Base-by-base conservation (phyloP, 73 alveolate genomes). In the Loxodes magnus region DNA sequence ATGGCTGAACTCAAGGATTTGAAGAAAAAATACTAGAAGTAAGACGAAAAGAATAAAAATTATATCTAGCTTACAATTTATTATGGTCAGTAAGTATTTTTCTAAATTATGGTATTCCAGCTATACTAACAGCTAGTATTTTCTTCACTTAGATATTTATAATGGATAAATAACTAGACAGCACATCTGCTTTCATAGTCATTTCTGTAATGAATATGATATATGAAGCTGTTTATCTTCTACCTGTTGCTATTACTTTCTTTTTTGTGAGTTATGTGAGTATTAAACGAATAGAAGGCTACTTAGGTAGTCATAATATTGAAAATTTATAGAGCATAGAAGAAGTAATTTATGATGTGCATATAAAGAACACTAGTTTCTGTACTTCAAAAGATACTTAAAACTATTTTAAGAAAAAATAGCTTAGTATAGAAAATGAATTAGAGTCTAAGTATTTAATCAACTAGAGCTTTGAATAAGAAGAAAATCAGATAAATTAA, bases 1-100 rank as follows among this genome's bases (percentile, higher is more conserved):
- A 90, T 79, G 69, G 88, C 9, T 90, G 94, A 87, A 85, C 68
- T 44, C 69, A 67, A 17, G 24, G 48, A 22, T 81, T 90, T 60
- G 54, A 60, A 43, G 62, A 56, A 1, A 77, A 56, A 54, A 60
- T 87, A 21, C 44, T 52, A 24, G 36, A 52, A 58, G 48, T 55
- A 41, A 43, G 94, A 48, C 71, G 56, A 28, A 28, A 23, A 51
- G 35, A 36, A 30, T 49, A 5, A 43, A 38, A 51, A 64, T 54
- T 35, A 80, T 51, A 46, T 31, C 44, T 46, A 43, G 33, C 33
- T 36, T 61, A 5, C 68, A 56, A 27, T 42, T 64, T 9, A 30
- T 61, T 24, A 67, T 64, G 21, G 75, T 64, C 50, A n/a, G n/a
- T n/a, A n/a, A n/a, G n/a, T n/a, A n/a, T n/a, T n/a, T 64, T 79